phyloP scores from a whole-genome alignment of 2,329 filamentous ascomycete genomes.

The Trichoderma guizhouense region DNA sequence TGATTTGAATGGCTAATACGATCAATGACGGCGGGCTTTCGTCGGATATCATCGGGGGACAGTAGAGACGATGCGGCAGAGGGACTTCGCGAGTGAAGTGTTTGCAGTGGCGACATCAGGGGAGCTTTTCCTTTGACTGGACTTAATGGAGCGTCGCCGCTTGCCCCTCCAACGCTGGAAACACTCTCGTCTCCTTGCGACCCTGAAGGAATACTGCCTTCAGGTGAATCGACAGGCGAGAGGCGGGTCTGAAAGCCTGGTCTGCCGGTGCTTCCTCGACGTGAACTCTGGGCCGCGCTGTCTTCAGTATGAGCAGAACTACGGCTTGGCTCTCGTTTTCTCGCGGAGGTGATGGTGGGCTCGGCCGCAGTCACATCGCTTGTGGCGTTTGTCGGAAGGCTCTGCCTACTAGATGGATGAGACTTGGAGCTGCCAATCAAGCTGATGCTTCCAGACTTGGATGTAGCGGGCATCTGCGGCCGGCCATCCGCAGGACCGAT shows the following conservation, averaged over 20 bases:
- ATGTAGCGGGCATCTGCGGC: conserved; percentile 40
- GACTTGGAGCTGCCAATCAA: conserved; percentile 46
- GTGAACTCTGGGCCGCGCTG: conserved; percentile 34
- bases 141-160: conserved; percentile 39
- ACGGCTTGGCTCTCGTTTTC: conserved; percentile 44
- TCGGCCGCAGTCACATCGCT: conserved; percentile 40
- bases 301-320: conserved; percentile 44
- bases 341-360: conserved; percentile 44
- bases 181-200: conserved; percentile 41
- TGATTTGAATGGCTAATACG: conserved; percentile 50
- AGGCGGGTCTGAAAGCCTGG: conserved; percentile 40
- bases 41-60: conserved; percentile 38
- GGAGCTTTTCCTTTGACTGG: conserved; percentile 38
- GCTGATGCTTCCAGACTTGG: conserved; percentile 49
- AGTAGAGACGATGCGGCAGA: conserved; percentile 37
- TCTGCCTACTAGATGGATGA: conserved; percentile 37
- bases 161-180: conserved; percentile 45
- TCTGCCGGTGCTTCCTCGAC: conserved; percentile 43
- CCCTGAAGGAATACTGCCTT: conserved; percentile 34
- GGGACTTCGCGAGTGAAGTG: conserved; percentile 32
- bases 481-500: conserved; percentile 38
- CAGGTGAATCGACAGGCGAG: conserved; percentile 31
- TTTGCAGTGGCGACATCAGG: conserved; percentile 35
- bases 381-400: conserved; percentile 42
- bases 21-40: conserved; percentile 52